Base-by-base conservation (phyloP, 306 rosid genomes). In the Prunus davidiana region DNA sequence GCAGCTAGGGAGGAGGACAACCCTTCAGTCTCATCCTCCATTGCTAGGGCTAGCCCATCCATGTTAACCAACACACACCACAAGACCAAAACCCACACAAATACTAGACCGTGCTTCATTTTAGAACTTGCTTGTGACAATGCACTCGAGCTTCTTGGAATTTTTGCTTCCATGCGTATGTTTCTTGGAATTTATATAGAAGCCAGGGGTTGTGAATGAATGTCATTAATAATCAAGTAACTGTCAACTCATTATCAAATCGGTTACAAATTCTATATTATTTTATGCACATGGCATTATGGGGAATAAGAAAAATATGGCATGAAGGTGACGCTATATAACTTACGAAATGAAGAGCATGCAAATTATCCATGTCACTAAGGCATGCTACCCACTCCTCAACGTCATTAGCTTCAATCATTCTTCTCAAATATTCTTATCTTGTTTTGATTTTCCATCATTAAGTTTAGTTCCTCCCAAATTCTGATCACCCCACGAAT, bases 21-120 rank as follows among this genome's bases (percentile, higher is more conserved):
- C 16, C 68, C 62, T n/a, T 68, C 67, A 15, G 2, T 60, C 45
- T 57, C 79, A 20, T 84, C 74, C 69, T 18, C 65, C 69, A 66
- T 67, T 63, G 84, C 82, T 69, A 67, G 30, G 64, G 79, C 78
- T 66, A 50, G 5, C 52, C 81, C 89, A 76, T 80, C 79, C 58
- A 32, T 72, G 72, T 69, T 58, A 69, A 65, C 60, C 78, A 82
- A 32, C 32, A 74, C 65, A 81, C 75, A 73, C 69, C 76, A 84
- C 73, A 87, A 58, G n/a, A 76, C 65, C 68, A 90, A 25, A 38
- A 70, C 74, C 41, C 69, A 76, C 43, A 77, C 79, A 30, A 50
- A n/a, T n/a, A 72, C 73, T 78, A 76, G 77, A 81, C 79, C 20
- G 65, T 77, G 11, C 78, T 66, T 49, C 69, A 73, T 28, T 27